Conservation (phyloP, 2,329 filamentous ascomycete species). For the Ascochyta koolunga region DNA sequence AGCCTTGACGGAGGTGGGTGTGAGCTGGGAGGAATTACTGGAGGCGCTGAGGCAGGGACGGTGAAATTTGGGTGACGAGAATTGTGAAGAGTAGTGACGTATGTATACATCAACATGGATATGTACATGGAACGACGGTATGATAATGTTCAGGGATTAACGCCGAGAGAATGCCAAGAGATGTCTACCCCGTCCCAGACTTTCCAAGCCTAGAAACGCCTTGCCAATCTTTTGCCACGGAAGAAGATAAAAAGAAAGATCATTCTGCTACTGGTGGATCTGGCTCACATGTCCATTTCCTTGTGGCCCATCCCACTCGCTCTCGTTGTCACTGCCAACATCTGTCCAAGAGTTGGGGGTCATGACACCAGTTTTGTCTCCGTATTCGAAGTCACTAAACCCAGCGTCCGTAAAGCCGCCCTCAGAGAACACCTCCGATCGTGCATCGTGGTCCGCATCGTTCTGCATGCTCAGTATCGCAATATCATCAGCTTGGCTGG, state of each 20-base stretch:
- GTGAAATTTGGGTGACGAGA: background rate
- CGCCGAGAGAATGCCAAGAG: background rate
- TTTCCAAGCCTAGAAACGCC: constrained; percentile 1
- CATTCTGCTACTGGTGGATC: constrained; percentile 30
- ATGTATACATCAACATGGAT: background rate
- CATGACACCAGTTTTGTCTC: constrained; percentile 37
- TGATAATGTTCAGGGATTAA: background rate
- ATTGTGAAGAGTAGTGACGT: background rate
- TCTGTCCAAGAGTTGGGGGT: constrained; percentile 50
- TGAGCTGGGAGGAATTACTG: background rate
- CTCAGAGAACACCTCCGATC: constrained; percentile 44
- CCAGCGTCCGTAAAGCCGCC: constrained; percentile 45
- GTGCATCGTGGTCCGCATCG: constrained; percentile 42
- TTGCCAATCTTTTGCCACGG: constrained; percentile 3
- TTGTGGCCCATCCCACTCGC: constrained; percentile 42
- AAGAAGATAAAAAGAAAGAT: background rate
- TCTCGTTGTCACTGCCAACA: constrained; percentile 49
- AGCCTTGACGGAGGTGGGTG: background rate
- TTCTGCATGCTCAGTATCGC: constrained; percentile 44
- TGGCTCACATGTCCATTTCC: constrained; percentile 37
- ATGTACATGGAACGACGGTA: background rate
- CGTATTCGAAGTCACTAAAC: constrained; percentile 39
- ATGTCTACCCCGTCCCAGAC: background rate
- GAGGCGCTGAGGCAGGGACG: background rate
- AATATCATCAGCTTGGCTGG: constrained; percentile 42